Evolutionary conservation across 768 basidiomycete genomes (phyloP).

Genomic region (Atractiella rhizophila): DNA sequence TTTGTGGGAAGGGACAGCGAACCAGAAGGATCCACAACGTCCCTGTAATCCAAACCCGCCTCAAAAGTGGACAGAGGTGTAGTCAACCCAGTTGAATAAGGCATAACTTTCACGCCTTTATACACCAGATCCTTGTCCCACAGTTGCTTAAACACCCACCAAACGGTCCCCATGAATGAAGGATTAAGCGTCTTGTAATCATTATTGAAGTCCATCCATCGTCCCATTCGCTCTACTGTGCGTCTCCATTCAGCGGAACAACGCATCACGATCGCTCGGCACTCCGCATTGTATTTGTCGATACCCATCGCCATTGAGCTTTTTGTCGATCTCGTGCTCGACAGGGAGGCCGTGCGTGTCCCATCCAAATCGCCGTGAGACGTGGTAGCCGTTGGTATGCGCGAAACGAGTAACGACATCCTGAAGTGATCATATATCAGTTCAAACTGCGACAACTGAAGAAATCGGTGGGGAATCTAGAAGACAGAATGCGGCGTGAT

Average conservation of each 20-base stretch:
- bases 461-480: too few relatives aligned
- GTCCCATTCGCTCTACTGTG: conserved; percentile 91
- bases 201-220: conserved; percentile 99
- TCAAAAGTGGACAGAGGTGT: conserved; percentile 96
- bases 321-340: conserved; percentile 98
- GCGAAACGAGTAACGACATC: too few relatives aligned
- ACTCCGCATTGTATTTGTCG: conserved; percentile 90
- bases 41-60: conserved; percentile 70
- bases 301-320: conserved; percentile 73
- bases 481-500: too few relatives aligned
- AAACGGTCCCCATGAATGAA: conserved; percentile 88
- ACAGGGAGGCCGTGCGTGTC: conserved; percentile 59
- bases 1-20: conserved; percentile 15
- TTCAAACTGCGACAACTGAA: too few relatives aligned
- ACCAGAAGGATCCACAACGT: conserved; percentile 83
- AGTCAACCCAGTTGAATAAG: conserved; percentile 85
- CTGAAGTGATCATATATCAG: too few relatives aligned
- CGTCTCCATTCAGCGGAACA: conserved; percentile 79
- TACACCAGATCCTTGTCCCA: conserved; percentile 82
- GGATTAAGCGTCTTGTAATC: conserved; percentile 92
- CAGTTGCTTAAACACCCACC: conserved; percentile 96
- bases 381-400: conserved; percentile 8
- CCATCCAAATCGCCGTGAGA: conserved; percentile 6
- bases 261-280: conserved; percentile 87
- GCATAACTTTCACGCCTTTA: conserved; percentile 82